A percentile compares a stretch with the other conserved stretches of the same genome.
Conservation (phyloP, 139 green algal species). For the Chlorokybus atmophyticus region DNA sequence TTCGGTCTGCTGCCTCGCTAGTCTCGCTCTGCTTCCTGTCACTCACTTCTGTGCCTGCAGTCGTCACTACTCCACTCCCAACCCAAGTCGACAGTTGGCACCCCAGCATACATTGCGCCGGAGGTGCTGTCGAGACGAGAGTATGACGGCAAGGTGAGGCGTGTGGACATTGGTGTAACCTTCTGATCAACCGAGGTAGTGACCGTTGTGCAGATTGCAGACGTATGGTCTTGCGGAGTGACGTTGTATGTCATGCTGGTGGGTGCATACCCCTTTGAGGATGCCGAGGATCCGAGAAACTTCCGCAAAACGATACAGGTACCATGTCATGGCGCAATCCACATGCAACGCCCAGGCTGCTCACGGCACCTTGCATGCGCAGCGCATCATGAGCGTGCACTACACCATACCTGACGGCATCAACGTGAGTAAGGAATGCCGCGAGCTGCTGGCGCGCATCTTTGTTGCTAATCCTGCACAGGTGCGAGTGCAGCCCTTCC, state of each 20-base stretch:
- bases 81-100: constrained; percentile 87
- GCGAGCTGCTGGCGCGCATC: constrained; percentile 51
- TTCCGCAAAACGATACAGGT: constrained; percentile 88
- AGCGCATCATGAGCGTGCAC: constrained; percentile 29
- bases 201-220: constrained; percentile 46
- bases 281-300: constrained; percentile 76
- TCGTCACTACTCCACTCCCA: constrained; percentile 64
- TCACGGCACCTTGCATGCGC: no score
- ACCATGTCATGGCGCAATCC: constrained; percentile 1
- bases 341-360: no score
- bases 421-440: constrained; percentile 16
- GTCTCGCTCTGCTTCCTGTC: background rate
- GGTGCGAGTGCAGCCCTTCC: no score
- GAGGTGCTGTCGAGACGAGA: constrained; percentile 32
- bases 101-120: constrained; percentile 86
- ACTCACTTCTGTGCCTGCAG: background rate
- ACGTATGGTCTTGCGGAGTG: constrained; percentile 92
- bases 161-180: background rate
- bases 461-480: constrained; percentile 62
- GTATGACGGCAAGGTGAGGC: constrained; percentile 42
- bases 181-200: no score
- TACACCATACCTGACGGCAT: constrained; percentile 23
- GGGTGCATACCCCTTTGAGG: constrained; percentile 94
- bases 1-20: background rate
- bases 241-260: constrained; percentile 92